Evolutionary conservation across 371 early-diverging fungal species (phyloP).

Genomic region (Actinomucor elegans): DNA sequence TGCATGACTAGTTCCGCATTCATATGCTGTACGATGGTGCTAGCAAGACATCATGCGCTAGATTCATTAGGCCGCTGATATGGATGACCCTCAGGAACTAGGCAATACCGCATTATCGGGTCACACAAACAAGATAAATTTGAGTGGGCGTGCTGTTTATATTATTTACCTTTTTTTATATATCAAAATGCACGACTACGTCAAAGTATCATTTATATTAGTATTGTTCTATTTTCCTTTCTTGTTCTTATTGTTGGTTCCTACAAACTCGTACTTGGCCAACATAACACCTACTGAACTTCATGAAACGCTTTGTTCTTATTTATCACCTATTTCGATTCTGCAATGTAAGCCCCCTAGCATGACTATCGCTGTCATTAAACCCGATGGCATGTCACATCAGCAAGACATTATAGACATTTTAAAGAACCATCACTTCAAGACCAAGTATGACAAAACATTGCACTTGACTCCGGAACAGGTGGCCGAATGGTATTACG

Average conservation of each 20-base stretch:
- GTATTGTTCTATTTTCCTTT: slow-evolving; percentile 7
- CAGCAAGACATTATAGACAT: slow-evolving; percentile 10
- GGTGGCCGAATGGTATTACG: slow-evolving; percentile 27
- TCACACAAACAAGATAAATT: no score
- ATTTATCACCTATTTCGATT: no score
- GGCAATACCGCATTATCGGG: no score
- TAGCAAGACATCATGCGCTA: no score
- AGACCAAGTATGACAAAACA: slow-evolving; percentile 7
- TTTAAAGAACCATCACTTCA: slow-evolving; percentile 13
- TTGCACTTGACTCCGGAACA: neutral
- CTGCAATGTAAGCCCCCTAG: neutral
- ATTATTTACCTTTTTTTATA: no score
- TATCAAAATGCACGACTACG: slow-evolving; percentile 2
- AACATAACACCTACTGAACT: no score
- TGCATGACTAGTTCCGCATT: no score
- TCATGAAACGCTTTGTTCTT: no score
- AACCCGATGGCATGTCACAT: slow-evolving; percentile 30
- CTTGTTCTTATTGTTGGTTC: slow-evolving; percentile 1
- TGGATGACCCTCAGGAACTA: no score
- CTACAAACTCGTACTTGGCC: slow-evolving; percentile 2
- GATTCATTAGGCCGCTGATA: no score
- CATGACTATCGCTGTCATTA: slow-evolving; percentile 22
- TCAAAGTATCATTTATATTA: neutral
- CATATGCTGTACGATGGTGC: no score
- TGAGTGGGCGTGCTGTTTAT: no score